phyloP scores from a whole-genome alignment of 495 filamentous ascomycete species.

The Talaromyces ruber region DNA sequence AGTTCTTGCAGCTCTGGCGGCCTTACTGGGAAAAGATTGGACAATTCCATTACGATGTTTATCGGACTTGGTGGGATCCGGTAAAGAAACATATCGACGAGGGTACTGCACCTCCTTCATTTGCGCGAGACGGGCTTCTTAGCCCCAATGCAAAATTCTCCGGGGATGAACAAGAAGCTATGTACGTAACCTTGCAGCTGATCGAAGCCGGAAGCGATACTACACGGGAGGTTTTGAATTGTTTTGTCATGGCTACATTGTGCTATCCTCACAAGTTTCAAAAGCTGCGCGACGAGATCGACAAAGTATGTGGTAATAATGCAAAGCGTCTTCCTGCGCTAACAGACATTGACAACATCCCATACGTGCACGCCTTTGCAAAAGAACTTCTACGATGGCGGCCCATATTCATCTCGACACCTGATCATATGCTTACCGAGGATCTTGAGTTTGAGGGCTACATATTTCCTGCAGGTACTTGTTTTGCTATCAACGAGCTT shows the following conservation, averaged over 20 bases:
- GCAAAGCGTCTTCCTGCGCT: too few species aligned
- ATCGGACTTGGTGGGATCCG: conserved; percentile 25
- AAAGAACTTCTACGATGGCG: too few species aligned
- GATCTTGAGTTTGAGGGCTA: too few species aligned
- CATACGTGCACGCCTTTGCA: too few species aligned
- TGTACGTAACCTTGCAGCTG: conserved; percentile 32
- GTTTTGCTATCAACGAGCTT: too few species aligned
- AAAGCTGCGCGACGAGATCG: conserved; percentile 25
- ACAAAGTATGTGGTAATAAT: conserved; percentile 26
- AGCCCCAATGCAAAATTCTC: conserved; percentile 24
- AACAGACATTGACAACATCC: too few species aligned
- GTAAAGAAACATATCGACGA: conserved; percentile 13
- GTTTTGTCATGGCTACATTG: conserved; percentile 26
- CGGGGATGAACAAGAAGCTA: conserved; percentile 31
- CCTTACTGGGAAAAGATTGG: conserved; percentile 21
- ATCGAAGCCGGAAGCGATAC: conserved; percentile 40
- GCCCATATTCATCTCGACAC: too few species aligned
- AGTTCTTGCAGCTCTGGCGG: conserved; percentile 31
- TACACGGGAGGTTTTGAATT: conserved; percentile 28
- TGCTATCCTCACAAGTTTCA: conserved; percentile 19
- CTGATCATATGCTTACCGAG: too few species aligned
- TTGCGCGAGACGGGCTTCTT: conserved; percentile 24
- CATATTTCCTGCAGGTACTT: too few species aligned
- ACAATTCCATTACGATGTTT: conserved; percentile 21
- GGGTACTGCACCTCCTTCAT: conserved; percentile 19